A percentile compares a stretch with the other conserved stretches of the same genome.
Conservation (phyloP, 1,139 yeast species). For the Hyphopichia khmerensis region DNA sequence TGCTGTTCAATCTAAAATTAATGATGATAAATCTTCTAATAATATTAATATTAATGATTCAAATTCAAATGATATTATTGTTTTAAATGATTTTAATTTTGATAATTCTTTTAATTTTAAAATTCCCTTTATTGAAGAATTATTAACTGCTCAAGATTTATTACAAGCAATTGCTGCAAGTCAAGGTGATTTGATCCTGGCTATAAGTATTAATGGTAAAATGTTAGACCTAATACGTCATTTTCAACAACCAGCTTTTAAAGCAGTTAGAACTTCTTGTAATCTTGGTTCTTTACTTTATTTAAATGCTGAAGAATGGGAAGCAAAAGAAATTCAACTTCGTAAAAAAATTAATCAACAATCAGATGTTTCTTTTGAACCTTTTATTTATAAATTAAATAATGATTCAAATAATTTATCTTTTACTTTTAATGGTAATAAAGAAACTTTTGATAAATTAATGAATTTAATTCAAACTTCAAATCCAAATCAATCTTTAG, state of each 20-base stretch:
- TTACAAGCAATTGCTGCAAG: conserved; percentile 66
- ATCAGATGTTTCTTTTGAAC: background rate
- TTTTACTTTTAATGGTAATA: background rate
- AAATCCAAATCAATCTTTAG: background rate
- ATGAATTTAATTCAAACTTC: background rate
- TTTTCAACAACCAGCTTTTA: conserved; percentile 68
- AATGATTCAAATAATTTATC: background rate
- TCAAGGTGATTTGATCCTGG: conserved; percentile 63
- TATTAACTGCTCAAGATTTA: conserved; percentile 70
- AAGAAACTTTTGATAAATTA: background rate
- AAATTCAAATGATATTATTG: background rate
- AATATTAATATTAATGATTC: background rate
- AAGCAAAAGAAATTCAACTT: conserved; percentile 43
- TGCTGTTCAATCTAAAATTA: background rate
- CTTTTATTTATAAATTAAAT: background rate
- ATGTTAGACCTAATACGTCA: conserved; percentile 73
- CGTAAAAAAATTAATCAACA: conserved; percentile 15
- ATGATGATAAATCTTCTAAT: background rate
- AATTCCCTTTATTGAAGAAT: conserved; percentile 75
- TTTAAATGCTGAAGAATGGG: conserved; percentile 67
- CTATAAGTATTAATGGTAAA: conserved; percentile 61
- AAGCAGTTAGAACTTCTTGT: conserved; percentile 63
- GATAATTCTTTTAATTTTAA: conserved; percentile 47
- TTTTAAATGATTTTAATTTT: background rate
- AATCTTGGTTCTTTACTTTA: conserved; percentile 73